Evolutionary conservation across 164 flowering plant genomes (phyloP).

Genomic region (Piper betle): DNA sequence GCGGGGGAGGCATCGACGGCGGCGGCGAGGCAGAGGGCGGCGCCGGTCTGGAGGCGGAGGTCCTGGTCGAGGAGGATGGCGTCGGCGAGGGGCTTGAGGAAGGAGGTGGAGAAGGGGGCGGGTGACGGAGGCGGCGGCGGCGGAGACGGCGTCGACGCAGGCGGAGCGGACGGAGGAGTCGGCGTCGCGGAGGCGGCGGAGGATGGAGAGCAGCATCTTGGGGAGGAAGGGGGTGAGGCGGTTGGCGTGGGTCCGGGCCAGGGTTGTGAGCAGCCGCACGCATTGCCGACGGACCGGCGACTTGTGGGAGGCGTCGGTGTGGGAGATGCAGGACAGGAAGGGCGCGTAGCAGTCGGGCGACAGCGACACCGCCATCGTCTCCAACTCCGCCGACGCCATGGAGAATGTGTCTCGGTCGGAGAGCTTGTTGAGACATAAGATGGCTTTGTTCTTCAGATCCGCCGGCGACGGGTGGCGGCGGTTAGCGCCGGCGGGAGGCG

Average conservation of each 20-base stretch:
- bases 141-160: slow-evolving; percentile 35
- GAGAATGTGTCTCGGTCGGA: too few relatives aligned
- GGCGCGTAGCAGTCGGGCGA: slow-evolving; percentile 28
- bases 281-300: slow-evolving; percentile 63
- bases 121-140: slow-evolving; percentile 32
- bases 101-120: slow-evolving; percentile 27
- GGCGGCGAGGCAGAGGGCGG: slow-evolving; percentile 62
- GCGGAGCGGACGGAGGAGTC: slow-evolving; percentile 60
- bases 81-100: slow-evolving; percentile 54
- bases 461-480: too few relatives aligned
- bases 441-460: too few relatives aligned
- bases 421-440: too few relatives aligned
- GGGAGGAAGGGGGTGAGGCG: slow-evolving; percentile 45
- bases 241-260: slow-evolving; percentile 42
- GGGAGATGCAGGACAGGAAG: slow-evolving; percentile 57
- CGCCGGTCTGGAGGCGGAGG: slow-evolving; percentile 46
- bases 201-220: slow-evolving; percentile 38
- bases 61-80: slow-evolving; percentile 69
- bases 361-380: too few relatives aligned
- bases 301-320: slow-evolving; percentile 57
- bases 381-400: too few relatives aligned
- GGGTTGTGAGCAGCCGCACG: slow-evolving; percentile 36
- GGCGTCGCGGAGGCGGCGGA: slow-evolving; percentile 60
- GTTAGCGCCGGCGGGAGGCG: too few relatives aligned
- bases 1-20: slow-evolving; percentile 50